Conservation (phyloP, 768 basidiomycete genomes). For the Lactarius indigo region DNA sequence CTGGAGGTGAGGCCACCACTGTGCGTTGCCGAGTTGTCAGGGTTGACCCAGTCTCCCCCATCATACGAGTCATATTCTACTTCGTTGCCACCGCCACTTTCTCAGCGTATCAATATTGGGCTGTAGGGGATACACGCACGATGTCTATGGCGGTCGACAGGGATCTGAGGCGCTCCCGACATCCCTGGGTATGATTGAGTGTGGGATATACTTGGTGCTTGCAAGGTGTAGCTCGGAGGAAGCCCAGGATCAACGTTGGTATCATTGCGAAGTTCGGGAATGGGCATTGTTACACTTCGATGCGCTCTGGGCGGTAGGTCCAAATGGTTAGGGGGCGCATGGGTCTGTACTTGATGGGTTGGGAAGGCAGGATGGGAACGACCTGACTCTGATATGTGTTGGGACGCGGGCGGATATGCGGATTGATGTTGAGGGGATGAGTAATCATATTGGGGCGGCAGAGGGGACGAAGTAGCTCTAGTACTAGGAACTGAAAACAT, state of each 20-base stretch:
- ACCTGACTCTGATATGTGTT: neutral
- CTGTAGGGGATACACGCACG: neutral
- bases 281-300: neutral
- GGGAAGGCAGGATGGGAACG: neutral
- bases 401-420: neutral
- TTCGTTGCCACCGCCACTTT: neutral
- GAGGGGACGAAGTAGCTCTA: neutral
- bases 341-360: neutral
- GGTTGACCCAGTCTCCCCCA: neutral
- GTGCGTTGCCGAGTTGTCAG: neutral
- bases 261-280: neutral
- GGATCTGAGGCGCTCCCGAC: neutral
- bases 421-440: neutral
- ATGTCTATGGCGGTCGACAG: neutral
- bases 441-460: neutral
- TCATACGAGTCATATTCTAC: neutral
- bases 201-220: neutral
- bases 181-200: neutral
- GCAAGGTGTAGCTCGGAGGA: neutral
- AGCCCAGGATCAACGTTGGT: neutral
- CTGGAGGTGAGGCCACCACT: neutral
- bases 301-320: neutral
- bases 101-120: neutral
- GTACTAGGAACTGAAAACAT: neutral
- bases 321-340: neutral